Base-by-base conservation (phyloP, 495 filamentous ascomycete species). In the Staphylotrichum longicolle region DNA sequence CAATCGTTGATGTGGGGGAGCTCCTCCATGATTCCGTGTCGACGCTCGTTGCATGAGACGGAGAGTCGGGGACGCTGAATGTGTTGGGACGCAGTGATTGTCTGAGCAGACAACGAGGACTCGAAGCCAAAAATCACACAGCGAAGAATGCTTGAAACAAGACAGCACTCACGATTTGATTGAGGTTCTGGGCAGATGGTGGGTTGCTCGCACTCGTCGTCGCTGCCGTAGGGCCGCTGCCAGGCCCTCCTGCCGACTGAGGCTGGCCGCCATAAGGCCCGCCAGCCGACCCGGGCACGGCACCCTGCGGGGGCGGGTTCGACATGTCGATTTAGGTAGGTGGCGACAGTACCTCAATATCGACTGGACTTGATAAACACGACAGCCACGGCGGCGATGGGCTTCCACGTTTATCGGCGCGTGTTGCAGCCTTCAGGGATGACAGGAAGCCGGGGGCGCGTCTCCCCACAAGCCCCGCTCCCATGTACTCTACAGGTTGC, bases 171-270 rank as follows among this genome's bases (percentile, higher is more conserved):
- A 96, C 93, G 71, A 98, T 98, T 65, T 95, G 91, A 63, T 98
- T 98, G 7, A 98, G 73, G 69, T 96, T 96, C 65, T 95, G 92
- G 46, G 90, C 88, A 4, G 89, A 89, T 78, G 84, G 65, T 66
- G 82, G 62, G 74, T 82, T 63, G 67, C 73, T 49, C 63, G 80
- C 57, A 35, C 66, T 49, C 75, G 76, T 45, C 68, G 75, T n/a
- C 63, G 70, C 60, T 66, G 48, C 58, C 7, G 57, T 52, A 7
- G 62, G 39, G 32, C 63, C 54, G 32, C 41, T 60, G n/a, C 58
- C 58, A 37, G 62, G 66, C 15, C 61, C 65, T 11, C 68, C 65
- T n/a, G 65, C 67, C 33, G 70, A 71, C 40, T 67, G 70, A 51
- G 66, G 67, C 27, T 71, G 67, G 33, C 57, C 63, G 11, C 48